phyloP scores from a whole-genome alignment of 192 early-diverging fungal species.

The Coemansia guatemalensis region DNA sequence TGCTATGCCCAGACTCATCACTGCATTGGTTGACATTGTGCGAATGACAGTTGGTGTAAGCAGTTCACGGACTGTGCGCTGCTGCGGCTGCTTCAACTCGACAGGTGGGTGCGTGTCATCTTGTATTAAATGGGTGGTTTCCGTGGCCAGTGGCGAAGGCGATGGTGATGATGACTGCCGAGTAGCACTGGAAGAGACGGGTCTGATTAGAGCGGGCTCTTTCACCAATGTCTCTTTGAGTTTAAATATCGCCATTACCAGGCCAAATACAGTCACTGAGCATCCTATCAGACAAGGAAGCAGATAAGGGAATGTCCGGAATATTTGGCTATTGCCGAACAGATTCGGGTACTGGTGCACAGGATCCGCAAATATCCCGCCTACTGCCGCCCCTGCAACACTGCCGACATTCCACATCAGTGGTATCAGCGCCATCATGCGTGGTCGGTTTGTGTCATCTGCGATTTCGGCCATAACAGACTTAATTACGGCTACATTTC shows the following conservation, averaged over 20 bases:
- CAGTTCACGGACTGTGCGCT: slow-evolving; percentile 17
- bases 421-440: slow-evolving; percentile 76
- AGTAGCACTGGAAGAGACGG: background rate
- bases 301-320: slow-evolving; percentile 73
- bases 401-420: slow-evolving; percentile 68
- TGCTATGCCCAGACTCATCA: slow-evolving; percentile 22
- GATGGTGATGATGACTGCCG: background rate
- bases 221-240: slow-evolving; percentile 62
- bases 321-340: slow-evolving; percentile 60
- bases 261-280: slow-evolving; percentile 61
- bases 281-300: slow-evolving; percentile 78
- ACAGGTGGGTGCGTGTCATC: slow-evolving; percentile 1
- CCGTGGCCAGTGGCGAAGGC: background rate
- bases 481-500: slow-evolving; percentile 78
- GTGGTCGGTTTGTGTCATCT: slow-evolving; percentile 73
- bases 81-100: background rate
- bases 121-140: slow-evolving; percentile 7
- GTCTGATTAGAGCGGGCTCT: slow-evolving; percentile 2
- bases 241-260: slow-evolving; percentile 61
- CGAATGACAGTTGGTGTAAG: slow-evolving; percentile 33
- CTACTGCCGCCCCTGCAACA: slow-evolving; percentile 69
- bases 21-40: slow-evolving; percentile 25
- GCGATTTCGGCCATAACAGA: slow-evolving; percentile 84
- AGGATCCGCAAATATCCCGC: slow-evolving; percentile 80
- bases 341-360: slow-evolving; percentile 62